These are phyloP conservation scores for Aeschynomene evenia DNA, from an alignment of 306 rosid genomes.

Conservation along the genomic window DNA sequence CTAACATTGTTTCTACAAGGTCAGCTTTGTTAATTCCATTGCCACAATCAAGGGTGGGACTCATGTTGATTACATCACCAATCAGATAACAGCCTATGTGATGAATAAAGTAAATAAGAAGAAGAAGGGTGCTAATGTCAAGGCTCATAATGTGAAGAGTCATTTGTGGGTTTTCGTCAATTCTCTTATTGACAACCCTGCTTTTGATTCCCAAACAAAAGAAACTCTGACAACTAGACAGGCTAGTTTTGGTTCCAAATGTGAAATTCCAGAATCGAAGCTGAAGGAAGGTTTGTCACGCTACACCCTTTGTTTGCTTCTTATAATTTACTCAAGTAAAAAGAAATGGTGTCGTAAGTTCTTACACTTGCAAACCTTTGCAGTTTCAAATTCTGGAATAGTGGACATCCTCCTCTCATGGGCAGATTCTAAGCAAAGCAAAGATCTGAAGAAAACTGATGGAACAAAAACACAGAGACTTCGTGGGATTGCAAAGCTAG, in stretches of 20 bases:
- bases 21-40: slow-evolving; percentile 85
- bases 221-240: slow-evolving; percentile 62
- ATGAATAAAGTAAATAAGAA: slow-evolving; percentile 84
- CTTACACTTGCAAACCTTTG: slow-evolving; percentile 19
- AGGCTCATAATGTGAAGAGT: slow-evolving; percentile 79
- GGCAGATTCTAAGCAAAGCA: slow-evolving; percentile 86
- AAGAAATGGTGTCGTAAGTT: not conserved
- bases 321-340: not conserved
- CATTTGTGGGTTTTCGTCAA: slow-evolving; percentile 73
- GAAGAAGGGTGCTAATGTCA: slow-evolving; percentile 87
- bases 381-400: slow-evolving; percentile 89
- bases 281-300: slow-evolving; percentile 66
- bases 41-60: slow-evolving; percentile 95
- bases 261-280: slow-evolving; percentile 74
- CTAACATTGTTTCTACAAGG: no score
- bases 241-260: slow-evolving; percentile 78
- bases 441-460: slow-evolving; percentile 89
- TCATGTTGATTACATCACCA: slow-evolving; percentile 81
- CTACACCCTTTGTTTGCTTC: not conserved
- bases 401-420: slow-evolving; percentile 88
- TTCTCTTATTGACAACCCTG: slow-evolving; percentile 70
- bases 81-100: slow-evolving; percentile 71
- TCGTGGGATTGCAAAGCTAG: slow-evolving; percentile 79
- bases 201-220: slow-evolving; percentile 76
- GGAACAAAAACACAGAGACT: slow-evolving; percentile 85